A percentile compares a stretch with the other conserved stretches of the same genome.
Conservation (phyloP, 257 asterid species). For the Coffea canephora region DNA sequence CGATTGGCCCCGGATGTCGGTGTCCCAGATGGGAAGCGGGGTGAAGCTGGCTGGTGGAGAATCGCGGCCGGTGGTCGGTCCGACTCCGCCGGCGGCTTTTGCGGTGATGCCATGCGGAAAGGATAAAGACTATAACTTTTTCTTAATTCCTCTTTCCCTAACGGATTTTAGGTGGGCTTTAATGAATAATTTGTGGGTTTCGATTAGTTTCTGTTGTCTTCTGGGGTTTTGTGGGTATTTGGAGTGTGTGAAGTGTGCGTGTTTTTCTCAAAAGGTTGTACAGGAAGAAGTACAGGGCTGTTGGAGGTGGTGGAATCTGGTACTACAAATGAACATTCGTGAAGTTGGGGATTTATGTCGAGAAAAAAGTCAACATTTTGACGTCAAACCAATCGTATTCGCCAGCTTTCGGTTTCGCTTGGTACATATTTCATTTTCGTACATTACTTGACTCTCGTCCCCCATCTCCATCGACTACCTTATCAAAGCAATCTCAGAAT, state of each 20-base stretch:
- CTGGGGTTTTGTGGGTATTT: too few species aligned
- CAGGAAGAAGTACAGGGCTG: too few species aligned
- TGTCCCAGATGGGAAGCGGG: conserved; percentile 52
- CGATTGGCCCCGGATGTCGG: conserved; percentile 57
- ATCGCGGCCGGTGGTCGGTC: conserved; percentile 43
- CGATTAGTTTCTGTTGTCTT: not conserved
- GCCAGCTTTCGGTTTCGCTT: not conserved
- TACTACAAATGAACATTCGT: too few species aligned
- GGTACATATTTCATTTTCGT: not conserved
- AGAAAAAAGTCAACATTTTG: not conserved
- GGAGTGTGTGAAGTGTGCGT: too few species aligned
- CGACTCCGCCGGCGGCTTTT: conserved; percentile 36
- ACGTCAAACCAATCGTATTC: not conserved
- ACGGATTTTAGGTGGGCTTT: not conserved
- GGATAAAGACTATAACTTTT: not conserved
- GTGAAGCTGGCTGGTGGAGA: conserved; percentile 67
- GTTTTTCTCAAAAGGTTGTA: too few species aligned
- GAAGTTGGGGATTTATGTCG: too few species aligned
- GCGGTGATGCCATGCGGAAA: conserved; percentile 48
- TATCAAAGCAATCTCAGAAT: too few species aligned
- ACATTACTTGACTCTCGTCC: not conserved
- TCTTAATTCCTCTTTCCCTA: not conserved
- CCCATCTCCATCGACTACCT: not conserved
- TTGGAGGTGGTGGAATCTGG: too few species aligned
- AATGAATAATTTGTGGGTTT: conserved; percentile 1